Conservation (phyloP, 106 monocot species). For the Acorus calamus region DNA sequence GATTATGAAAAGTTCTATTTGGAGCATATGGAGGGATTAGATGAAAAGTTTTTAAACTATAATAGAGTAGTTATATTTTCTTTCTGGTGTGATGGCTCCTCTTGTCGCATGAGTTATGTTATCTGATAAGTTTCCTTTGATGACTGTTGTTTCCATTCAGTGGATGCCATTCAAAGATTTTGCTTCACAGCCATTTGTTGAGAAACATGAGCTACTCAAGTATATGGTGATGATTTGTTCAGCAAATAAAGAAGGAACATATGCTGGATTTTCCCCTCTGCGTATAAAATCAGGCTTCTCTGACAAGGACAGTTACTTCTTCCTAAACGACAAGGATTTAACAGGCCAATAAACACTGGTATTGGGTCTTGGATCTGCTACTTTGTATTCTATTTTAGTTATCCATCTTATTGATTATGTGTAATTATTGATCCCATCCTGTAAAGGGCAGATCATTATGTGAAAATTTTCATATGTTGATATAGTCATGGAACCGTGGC, state of each 20-base stretch:
- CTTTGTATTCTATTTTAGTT: neutral
- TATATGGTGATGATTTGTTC: slow-evolving; percentile 45
- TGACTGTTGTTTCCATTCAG: slow-evolving; percentile 21
- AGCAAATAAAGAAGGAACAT: slow-evolving; percentile 42
- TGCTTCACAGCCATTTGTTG: slow-evolving; percentile 47
- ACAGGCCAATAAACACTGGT: slow-evolving; percentile 17
- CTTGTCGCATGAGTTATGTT: too few relatives aligned
- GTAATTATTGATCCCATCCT: too few relatives aligned
- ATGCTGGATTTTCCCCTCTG: slow-evolving; percentile 60
- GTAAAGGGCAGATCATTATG: too few relatives aligned
- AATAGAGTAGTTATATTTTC: too few relatives aligned
- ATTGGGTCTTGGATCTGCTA: slow-evolving; percentile 3
- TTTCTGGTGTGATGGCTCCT: too few relatives aligned
- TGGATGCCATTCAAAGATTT: slow-evolving; percentile 87
- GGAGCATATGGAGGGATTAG: too few relatives aligned
- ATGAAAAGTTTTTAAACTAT: too few relatives aligned
- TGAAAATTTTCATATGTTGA: too few relatives aligned
- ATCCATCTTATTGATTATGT: too few relatives aligned
- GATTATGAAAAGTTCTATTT: neutral
- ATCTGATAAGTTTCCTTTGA: too few relatives aligned
- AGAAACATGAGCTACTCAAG: slow-evolving; percentile 58
- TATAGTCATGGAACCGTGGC: too few relatives aligned
- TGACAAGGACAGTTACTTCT: slow-evolving; percentile 28
- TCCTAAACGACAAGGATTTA: slow-evolving; percentile 50
- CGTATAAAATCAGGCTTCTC: slow-evolving; percentile 42